These are phyloP conservation scores for Yamadazyma nakazawae DNA, from an alignment of 805 yeast species.

Conservation along the genomic window DNA sequence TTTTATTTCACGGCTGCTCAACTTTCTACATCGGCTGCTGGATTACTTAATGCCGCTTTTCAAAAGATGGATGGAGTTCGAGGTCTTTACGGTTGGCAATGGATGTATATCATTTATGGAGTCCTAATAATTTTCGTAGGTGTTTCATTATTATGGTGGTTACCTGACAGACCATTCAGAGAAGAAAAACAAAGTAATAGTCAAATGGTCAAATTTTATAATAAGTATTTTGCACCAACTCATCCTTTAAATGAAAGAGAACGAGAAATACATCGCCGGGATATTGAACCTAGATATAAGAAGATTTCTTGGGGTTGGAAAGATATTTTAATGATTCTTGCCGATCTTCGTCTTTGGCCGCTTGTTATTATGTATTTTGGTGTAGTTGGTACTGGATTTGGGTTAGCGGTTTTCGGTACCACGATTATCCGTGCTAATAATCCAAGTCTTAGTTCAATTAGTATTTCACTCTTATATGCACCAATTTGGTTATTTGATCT, in stretches of 20 bases:
- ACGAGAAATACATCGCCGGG: slow-evolving; percentile 52
- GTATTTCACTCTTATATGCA: slow-evolving; percentile 73
- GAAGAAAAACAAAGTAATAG: slow-evolving; percentile 9
- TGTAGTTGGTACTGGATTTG: slow-evolving; percentile 88
- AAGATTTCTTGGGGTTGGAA: slow-evolving; percentile 52
- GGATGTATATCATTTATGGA: slow-evolving; percentile 82
- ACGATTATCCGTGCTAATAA: slow-evolving; percentile 66
- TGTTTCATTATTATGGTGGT: slow-evolving; percentile 69
- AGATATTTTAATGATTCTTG: slow-evolving; percentile 53
- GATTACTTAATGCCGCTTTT: slow-evolving; percentile 83
- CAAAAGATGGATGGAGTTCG: slow-evolving; percentile 72
- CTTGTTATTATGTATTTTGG: slow-evolving; percentile 86
- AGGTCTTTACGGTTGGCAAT: slow-evolving; percentile 81
- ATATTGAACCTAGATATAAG: slow-evolving; percentile 53
- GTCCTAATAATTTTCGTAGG: slow-evolving; percentile 63
- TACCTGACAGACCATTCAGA: slow-evolving; percentile 69
- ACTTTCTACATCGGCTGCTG: slow-evolving; percentile 85
- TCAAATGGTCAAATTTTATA: slow-evolving; percentile 20
- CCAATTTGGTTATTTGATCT: slow-evolving; percentile 90
- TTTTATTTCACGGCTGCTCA: slow-evolving; percentile 92
- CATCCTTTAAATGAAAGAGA: slow-evolving; percentile 57
- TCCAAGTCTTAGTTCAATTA: slow-evolving; percentile 59
- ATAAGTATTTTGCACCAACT: slow-evolving; percentile 25
- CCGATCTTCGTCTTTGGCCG: slow-evolving; percentile 75
- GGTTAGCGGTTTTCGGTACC: slow-evolving; percentile 81